These are phyloP conservation scores for Septoria linicola DNA, from an alignment of 2,329 filamentous ascomycete species.

Conservation along the genomic window DNA sequence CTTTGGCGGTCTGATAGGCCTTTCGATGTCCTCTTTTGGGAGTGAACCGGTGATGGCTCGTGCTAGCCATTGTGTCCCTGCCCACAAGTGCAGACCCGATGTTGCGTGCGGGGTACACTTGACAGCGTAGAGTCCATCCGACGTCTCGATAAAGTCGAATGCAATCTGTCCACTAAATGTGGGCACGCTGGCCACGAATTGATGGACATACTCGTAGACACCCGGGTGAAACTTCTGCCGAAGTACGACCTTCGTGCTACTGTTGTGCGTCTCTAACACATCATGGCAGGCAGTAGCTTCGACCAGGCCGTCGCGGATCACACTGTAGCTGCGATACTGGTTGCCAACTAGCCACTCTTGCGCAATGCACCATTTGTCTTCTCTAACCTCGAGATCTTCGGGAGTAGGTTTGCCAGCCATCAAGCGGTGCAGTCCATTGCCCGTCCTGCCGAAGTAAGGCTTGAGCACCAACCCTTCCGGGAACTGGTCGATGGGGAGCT, in stretches of 20 bases:
- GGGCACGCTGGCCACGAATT: constrained; percentile 22
- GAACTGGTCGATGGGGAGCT: constrained; percentile 25
- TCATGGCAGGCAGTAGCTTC: constrained; percentile 35
- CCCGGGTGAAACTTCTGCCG: constrained; percentile 24
- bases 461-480: constrained; percentile 33
- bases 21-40: constrained; percentile 21
- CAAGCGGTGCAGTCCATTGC: constrained; percentile 20
- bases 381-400: constrained; percentile 18
- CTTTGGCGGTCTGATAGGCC: constrained; percentile 21
- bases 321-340: constrained; percentile 35
- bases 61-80: constrained; percentile 23
- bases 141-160: constrained; percentile 35
- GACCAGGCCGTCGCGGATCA: constrained; percentile 31
- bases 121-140: constrained; percentile 30
- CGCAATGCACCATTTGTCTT: constrained; percentile 29
- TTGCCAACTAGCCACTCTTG: constrained; percentile 37
- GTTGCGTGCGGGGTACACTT: constrained; percentile 37
- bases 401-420: constrained; percentile 17
- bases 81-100: constrained; percentile 35
- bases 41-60: constrained; percentile 19
- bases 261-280: constrained; percentile 36
- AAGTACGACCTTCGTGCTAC: constrained; percentile 34
- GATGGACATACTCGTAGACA: constrained; percentile 31
- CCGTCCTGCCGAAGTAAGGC: constrained; percentile 35
- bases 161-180: constrained; percentile 30